Conservation (phyloP, 257 asterid genomes). For the Nicotiana attenuata region DNA sequence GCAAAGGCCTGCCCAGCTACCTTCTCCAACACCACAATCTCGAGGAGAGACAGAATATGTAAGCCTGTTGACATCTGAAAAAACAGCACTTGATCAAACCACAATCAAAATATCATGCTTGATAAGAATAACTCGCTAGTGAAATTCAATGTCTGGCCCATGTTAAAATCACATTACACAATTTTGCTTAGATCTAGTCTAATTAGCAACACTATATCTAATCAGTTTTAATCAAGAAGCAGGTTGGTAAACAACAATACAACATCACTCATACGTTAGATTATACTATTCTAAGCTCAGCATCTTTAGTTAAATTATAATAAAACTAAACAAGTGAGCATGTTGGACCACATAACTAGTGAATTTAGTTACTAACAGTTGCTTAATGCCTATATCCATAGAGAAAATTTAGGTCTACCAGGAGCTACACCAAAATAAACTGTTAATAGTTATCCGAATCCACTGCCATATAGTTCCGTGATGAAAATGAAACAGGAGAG, state of each 20-base stretch:
- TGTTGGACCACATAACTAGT: background rate
- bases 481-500: conserved; percentile 1
- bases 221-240: background rate
- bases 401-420: background rate
- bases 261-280: background rate
- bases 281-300: background rate
- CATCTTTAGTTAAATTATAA: background rate
- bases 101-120: background rate
- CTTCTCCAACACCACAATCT: conserved; percentile 88
- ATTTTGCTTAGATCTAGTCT: background rate
- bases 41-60: conserved; percentile 75
- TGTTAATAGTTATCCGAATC: background rate
- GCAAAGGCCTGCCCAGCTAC: conserved; percentile 91
- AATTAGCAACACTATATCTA: background rate
- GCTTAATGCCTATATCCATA: background rate
- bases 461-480: background rate
- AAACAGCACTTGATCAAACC: background rate
- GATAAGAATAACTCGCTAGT: background rate
- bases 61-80: conserved; percentile 49
- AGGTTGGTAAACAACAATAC: background rate
- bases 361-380: background rate
- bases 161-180: background rate
- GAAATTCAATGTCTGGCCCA: background rate
- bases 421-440: background rate
- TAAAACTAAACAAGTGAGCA: conserved; percentile 6